Evolutionary conservation across 2,329 filamentous ascomycete genomes (phyloP).

Genomic region (Daldinia eschscholtzii): DNA sequence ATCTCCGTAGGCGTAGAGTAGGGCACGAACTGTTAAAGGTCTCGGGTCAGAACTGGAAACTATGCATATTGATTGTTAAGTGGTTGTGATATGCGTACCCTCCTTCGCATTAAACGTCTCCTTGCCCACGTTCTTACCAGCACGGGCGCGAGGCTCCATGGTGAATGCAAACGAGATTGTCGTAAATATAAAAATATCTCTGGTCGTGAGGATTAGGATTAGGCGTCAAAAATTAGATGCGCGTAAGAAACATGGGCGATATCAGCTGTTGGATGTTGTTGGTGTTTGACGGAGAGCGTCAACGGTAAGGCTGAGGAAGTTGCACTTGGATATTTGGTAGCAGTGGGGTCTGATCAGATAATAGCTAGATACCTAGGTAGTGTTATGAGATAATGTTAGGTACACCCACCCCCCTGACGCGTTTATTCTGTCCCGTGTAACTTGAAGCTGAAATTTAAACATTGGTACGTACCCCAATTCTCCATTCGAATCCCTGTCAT

Average conservation of each 20-base stretch:
- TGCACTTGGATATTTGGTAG: slow-evolving; percentile 8
- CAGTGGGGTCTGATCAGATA: slow-evolving; percentile 28
- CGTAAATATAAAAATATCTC: slow-evolving; percentile 3
- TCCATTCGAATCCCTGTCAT: slow-evolving; percentile 16
- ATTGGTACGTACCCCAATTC: slow-evolving; percentile 10
- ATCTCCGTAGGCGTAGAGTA: slow-evolving; percentile 86
- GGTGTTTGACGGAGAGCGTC: slow-evolving; percentile 13
- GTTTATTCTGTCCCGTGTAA: slow-evolving; percentile 19
- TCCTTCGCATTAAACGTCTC: slow-evolving; percentile 83
- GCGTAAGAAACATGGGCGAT: not conserved
- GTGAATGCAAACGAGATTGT: slow-evolving; percentile 7
- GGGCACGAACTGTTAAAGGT: slow-evolving; percentile 70
- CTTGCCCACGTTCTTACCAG: slow-evolving; percentile 83
- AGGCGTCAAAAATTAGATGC: not conserved
- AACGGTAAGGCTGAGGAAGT: slow-evolving; percentile 34
- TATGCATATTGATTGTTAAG: not conserved
- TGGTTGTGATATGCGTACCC: slow-evolving; percentile 63
- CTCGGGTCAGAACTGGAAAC: not conserved
- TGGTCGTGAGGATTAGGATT: not conserved
- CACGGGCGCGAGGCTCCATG: slow-evolving; percentile 82
- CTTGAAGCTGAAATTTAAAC: slow-evolving; percentile 16
- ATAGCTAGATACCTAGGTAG: too few species aligned
- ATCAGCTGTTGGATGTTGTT: slow-evolving; percentile 21
- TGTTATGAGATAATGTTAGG: not conserved
- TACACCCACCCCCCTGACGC: slow-evolving; percentile 10